Percentiles rank a stretch among this genome's conserved stretches.
Evolutionary conservation across 2,329 filamentous ascomycete genomes (phyloP).

Genomic region (Sporothrix mexicana): DNA sequence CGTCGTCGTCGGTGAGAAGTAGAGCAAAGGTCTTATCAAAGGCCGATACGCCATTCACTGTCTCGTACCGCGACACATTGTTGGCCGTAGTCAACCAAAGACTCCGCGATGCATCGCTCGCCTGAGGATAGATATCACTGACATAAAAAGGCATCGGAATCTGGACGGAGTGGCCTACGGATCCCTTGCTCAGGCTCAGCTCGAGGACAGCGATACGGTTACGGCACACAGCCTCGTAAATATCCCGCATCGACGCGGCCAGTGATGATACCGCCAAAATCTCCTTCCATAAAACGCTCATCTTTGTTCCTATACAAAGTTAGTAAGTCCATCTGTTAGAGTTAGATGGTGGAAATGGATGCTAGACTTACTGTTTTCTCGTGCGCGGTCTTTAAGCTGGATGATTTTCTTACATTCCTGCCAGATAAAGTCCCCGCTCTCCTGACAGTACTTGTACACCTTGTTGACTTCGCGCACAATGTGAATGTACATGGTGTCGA

Average conservation of each 20-base stretch:
- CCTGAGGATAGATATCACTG: slow-evolving; percentile 71
- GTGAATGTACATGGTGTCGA: slow-evolving; percentile 81
- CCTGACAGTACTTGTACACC: slow-evolving; percentile 90
- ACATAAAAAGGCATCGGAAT: slow-evolving; percentile 72
- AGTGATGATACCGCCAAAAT: slow-evolving; percentile 76
- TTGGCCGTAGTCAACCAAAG: slow-evolving; percentile 89
- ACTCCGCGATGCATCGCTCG: slow-evolving; percentile 69
- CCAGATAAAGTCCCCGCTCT: slow-evolving; percentile 88
- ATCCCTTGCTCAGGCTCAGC: slow-evolving; percentile 67
- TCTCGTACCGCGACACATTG: slow-evolving; percentile 72
- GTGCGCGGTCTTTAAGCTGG: slow-evolving; percentile 78
- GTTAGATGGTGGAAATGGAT: background rate
- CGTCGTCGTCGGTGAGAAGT: slow-evolving; percentile 82
- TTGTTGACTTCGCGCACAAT: slow-evolving; percentile 92
- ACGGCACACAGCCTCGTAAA: slow-evolving; percentile 80
- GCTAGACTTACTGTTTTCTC: slow-evolving; percentile 63
- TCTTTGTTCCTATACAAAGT: slow-evolving; percentile 55
- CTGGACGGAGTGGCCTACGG: slow-evolving; percentile 67
- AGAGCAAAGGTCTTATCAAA: slow-evolving; percentile 87
- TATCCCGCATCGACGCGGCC: slow-evolving; percentile 79
- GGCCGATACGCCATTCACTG: slow-evolving; percentile 67
- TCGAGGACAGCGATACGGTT: slow-evolving; percentile 87
- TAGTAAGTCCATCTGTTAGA: background rate
- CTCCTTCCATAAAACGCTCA: slow-evolving; percentile 71
- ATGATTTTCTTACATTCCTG: slow-evolving; percentile 86